A percentile compares a stretch with the other conserved stretches of the same genome.
phyloP scores from a whole-genome alignment of 2,329 filamentous ascomycete genomes.

The Aspergillus texensis region DNA sequence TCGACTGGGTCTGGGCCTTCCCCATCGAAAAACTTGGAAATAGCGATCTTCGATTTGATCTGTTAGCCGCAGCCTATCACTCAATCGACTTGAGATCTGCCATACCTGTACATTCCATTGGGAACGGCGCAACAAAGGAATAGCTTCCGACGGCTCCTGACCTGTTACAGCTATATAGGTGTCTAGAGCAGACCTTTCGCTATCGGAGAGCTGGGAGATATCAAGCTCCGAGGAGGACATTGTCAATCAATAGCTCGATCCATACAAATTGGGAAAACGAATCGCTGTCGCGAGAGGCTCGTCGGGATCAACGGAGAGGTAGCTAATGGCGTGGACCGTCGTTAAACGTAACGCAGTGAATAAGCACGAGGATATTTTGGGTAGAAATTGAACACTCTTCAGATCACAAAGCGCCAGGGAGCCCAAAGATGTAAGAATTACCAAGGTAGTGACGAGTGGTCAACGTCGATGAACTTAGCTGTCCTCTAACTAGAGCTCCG shows the following conservation, averaged over 20 bases:
- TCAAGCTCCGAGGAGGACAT: slow-evolving; percentile 54
- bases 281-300: not conserved
- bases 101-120: slow-evolving; percentile 92
- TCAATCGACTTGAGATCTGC: not conserved
- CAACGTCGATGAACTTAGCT: slow-evolving; percentile 12
- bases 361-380: not conserved
- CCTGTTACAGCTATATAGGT: slow-evolving; percentile 88
- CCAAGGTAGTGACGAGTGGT: not conserved
- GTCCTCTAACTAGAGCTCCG: slow-evolving; percentile 24
- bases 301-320: not conserved
- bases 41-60: slow-evolving; percentile 69
- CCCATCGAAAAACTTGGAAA: slow-evolving; percentile 96
- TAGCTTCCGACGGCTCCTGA: slow-evolving; percentile 74
- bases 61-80: not conserved
- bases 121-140: slow-evolving; percentile 78
- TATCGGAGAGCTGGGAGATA: slow-evolving; percentile 69
- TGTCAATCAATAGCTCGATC: slow-evolving; percentile 24
- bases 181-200: slow-evolving; percentile 81
- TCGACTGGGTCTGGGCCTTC: slow-evolving; percentile 81
- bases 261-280: slow-evolving; percentile 23
- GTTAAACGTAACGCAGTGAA: not conserved
- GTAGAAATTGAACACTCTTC: not conserved
- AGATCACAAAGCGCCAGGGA: no score
- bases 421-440: not conserved
- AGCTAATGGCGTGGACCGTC: not conserved